Evolutionary conservation across 495 filamentous ascomycete genomes (phyloP), one percentile per base, ranked within the genome.

Genomic region (Penicillium malachiteum): DNA sequence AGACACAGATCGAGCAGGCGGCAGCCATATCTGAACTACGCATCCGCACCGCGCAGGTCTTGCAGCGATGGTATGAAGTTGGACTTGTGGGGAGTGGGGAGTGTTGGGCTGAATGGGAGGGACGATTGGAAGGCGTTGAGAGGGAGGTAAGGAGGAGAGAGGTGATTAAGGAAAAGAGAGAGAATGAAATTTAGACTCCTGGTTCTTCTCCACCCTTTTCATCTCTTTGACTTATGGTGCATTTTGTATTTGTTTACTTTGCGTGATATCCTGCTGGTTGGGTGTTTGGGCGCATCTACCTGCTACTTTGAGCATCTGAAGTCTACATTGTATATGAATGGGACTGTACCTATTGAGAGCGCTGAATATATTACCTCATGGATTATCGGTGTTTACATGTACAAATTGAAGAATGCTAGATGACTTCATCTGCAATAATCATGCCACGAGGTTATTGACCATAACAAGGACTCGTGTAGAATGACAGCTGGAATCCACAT

Each of bases 31-130:
- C 86, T 26, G 84, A 84, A 54, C 67, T 98, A 54, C 69, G 91
- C 45, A 76, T 78, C n/a, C 78, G 88, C 16, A 95, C 84, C 53
- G 92, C 91, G 52, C 67, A 69, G 21, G 71, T 85, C n/a, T 67
- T 97, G 52, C 81, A 90, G 69, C 70, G 81, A 14, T 96, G 92
- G 91, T 93, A 95, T 72, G 84, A 92, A 62, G 70, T 84, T 21
- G 80, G 84, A 11, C 74, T 93, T 49, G 68, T 96, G 38, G 79
- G 81, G 12, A 82, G 81, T 59, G 86, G 87, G 0, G 83, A 87
- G 57, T 85, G 79, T 52, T 89, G 90, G 78, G 86, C 86, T 10
- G 87, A 89, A 38, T 85, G 85, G 62, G 89, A 96, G 71, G 81
- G 80, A 5, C 69, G 88, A 57, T 59, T 94, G 30, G 81, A 81